Evolutionary conservation across 2,329 filamentous ascomycete species (phyloP), one percentile per base, ranked within the genome.

Genomic region (Pestalotiopsis fici): DNA sequence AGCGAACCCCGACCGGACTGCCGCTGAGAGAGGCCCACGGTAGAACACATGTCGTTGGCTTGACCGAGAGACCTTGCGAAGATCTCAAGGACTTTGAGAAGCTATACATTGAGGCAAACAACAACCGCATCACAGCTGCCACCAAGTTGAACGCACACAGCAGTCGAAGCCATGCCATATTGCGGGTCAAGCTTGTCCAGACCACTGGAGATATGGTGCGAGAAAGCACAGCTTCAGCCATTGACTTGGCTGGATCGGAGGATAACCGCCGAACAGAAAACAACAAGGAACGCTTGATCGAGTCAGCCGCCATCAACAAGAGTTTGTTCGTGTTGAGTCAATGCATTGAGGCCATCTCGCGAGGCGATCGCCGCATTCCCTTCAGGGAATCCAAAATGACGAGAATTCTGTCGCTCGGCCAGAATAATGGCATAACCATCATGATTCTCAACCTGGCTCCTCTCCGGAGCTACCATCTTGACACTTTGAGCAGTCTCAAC

Each of bases 371-470:
- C 73, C 89, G 95, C 39, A 95, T 98, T 74, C 95, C 96, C 0
- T 98, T 97, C 78, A 88, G 95, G 66, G 95, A 98, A 78, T 96
- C 93, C 65, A 98, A 98, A 83, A 98, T 98, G 95, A 98, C 96
- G 0, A 88, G 95, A 59, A 98, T 98, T 66, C 81, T 98, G 28
- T 95, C 93, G 0, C 82, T 98, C 9, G 95, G 95, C 2, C 95
- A 98, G 81, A 98, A 98, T 81, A 94, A 97, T 71, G 95, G 96
- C 63, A 89, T 97, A 72, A 98, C 95, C 0, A 88, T 98, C 76
- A 98, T 98, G 96, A 96, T 98, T 67, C 85, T 98, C 47, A 98
- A 98, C 75, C 87, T 98, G 2, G 93, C 95, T 0, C 95, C 96
- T 0, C 86, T 97, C n/a, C 90, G 93, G 69, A 94, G 93, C 73